Conservation (phyloP, 345 rosid species). For the Pistacia integerrima region DNA sequence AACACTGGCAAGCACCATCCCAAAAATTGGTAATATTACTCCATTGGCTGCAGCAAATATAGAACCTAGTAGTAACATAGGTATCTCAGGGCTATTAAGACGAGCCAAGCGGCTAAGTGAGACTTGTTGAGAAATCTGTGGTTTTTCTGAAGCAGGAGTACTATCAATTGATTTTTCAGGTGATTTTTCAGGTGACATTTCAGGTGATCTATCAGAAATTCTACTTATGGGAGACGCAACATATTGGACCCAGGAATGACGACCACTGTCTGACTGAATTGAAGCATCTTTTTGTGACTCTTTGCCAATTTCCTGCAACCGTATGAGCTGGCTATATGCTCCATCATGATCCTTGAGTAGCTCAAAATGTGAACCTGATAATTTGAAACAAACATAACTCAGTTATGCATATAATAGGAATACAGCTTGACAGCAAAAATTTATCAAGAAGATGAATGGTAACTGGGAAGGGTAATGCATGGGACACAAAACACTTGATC, state of each 20-base stretch:
- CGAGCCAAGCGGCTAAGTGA: slow-evolving; percentile 34
- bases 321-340: slow-evolving; percentile 41
- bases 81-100: slow-evolving; percentile 45
- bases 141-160: neutral
- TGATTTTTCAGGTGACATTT: neutral
- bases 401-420: neutral
- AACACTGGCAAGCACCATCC: slow-evolving; percentile 25
- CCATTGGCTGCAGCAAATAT: slow-evolving; percentile 33
- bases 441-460: neutral
- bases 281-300: slow-evolving; percentile 7
- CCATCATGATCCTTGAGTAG: slow-evolving; percentile 42
- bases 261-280: neutral
- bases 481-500: neutral
- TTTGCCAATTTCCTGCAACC: slow-evolving; percentile 38
- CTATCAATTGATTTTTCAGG: neutral
- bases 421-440: neutral
- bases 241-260: slow-evolving; percentile 2
- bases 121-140: slow-evolving; percentile 1
- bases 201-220: neutral
- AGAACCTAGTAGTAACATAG: slow-evolving; percentile 30
- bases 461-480: neutral
- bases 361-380: slow-evolving; percentile 41
- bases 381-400: neutral
- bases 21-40: slow-evolving; percentile 32
- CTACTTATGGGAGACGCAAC: slow-evolving; percentile 8